Conservation (phyloP, 140 eudicot genomes). For the Anethum foeniculum region DNA sequence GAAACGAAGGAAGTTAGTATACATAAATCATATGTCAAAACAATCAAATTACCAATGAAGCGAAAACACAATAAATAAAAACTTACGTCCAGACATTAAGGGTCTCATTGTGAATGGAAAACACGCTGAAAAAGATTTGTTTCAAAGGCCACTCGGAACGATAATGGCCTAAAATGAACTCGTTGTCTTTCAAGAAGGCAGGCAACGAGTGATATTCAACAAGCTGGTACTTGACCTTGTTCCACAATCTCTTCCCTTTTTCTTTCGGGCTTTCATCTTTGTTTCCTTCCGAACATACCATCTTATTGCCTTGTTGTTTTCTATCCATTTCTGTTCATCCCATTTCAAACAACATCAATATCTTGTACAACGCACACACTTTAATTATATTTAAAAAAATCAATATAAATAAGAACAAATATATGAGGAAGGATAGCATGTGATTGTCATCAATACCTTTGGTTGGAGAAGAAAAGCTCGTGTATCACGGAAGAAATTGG, state of each 20-base stretch:
- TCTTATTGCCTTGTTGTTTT: not conserved
- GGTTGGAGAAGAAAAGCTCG: not conserved
- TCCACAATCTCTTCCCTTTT: conserved; percentile 81
- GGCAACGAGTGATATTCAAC: conserved; percentile 86
- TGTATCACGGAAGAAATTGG: not conserved
- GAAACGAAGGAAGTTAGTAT: no score
- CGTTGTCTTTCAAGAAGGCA: conserved; percentile 88
- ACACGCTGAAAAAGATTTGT: conserved; percentile 64
- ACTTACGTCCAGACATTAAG: conserved; percentile 98
- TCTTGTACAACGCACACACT: not conserved
- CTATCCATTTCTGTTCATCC: conserved; percentile 32
- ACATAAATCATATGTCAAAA: no score
- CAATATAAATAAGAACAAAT: not conserved
- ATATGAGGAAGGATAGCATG: not conserved
- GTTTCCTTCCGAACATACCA: conserved; percentile 17
- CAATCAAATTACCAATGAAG: not conserved
- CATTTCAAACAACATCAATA: not conserved
- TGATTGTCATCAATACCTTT: not conserved
- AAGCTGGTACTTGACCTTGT: conserved; percentile 81
- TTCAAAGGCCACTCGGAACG: conserved; percentile 83
- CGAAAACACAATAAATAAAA: not conserved
- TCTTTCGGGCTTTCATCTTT: conserved; percentile 23
- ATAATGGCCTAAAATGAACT: conserved; percentile 72
- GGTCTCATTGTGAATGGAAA: conserved; percentile 87
- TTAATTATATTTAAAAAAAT: not conserved